phyloP scores from a whole-genome alignment of 495 filamentous ascomycete species.

The Hypoxylon perforatum region DNA sequence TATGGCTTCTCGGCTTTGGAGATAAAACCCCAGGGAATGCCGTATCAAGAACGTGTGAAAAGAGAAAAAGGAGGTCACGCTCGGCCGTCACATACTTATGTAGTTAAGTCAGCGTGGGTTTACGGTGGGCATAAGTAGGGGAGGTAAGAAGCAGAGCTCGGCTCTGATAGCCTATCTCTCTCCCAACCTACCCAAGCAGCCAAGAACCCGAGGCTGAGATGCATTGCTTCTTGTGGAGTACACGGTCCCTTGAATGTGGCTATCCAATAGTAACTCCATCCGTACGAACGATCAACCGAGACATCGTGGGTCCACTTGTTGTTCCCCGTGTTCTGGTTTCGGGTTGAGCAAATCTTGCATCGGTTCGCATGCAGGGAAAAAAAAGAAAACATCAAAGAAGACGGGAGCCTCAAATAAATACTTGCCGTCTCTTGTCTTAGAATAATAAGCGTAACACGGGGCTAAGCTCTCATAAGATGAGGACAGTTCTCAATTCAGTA shows the following conservation, averaged over 20 bases:
- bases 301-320: constrained; percentile 1
- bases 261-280: too few species aligned
- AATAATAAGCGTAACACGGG: constrained; percentile 32
- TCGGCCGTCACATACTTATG: not conserved
- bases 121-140: not conserved
- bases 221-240: too few species aligned
- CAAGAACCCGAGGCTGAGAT: too few species aligned
- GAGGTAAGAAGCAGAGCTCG: too few species aligned
- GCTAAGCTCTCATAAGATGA: constrained; percentile 8
- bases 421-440: constrained; percentile 30
- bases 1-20: constrained; percentile 1
- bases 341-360: constrained; percentile 1
- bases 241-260: too few species aligned
- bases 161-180: too few species aligned
- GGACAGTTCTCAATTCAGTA: too few species aligned
- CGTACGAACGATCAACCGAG: not conserved
- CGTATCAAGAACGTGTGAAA: not conserved
- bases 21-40: not conserved
- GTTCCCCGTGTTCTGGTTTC: constrained; percentile 10
- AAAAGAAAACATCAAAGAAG: constrained; percentile 10
- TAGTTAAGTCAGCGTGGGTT: not conserved
- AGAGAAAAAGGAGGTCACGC: not conserved
- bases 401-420: constrained; percentile 10
- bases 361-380: constrained; percentile 6
- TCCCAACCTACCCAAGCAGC: too few species aligned